Conservation (phyloP, 108 stramenopile genomes). For the Fragilariopsis cylindrus region DNA sequence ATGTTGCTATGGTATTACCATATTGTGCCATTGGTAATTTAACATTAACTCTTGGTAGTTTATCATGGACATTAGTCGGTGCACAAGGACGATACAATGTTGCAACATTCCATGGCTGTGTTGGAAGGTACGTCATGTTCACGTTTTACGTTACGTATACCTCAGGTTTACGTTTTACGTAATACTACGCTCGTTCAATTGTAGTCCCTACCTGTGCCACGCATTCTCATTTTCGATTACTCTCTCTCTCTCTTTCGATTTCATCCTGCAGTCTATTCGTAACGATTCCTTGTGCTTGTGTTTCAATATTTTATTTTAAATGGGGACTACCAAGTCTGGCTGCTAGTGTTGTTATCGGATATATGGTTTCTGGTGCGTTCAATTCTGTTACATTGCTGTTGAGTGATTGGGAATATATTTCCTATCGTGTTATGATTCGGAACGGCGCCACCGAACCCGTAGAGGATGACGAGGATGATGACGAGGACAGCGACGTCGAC, state of each 20-base stretch:
- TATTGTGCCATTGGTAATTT: constrained; percentile 54
- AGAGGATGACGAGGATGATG: constrained; percentile 2
- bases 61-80: constrained; percentile 51
- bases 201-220: too few relatives aligned
- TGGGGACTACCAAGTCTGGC: constrained; percentile 37
- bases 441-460: constrained; percentile 15
- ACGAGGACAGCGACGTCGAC: not conserved
- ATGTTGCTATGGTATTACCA: constrained; percentile 50
- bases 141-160: too few relatives aligned
- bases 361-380: constrained; percentile 22
- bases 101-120: constrained; percentile 34
- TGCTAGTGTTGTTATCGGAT: constrained; percentile 42
- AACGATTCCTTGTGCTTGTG: constrained; percentile 41
- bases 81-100: constrained; percentile 44
- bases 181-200: too few relatives aligned
- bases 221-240: too few relatives aligned
- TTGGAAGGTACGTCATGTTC: constrained; percentile 26
- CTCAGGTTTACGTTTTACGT: too few relatives aligned
- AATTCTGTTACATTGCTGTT: constrained; percentile 17
- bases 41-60: constrained; percentile 29
- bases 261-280: constrained; percentile 7
- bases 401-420: constrained; percentile 30
- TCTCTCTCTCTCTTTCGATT: too few relatives aligned
- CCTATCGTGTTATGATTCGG: constrained; percentile 16
- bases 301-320: constrained; percentile 33